A percentile compares a stretch with the other conserved stretches of the same genome.
Conservation (phyloP, 805 yeast species). For the baker's yeast (Saccharomyces cerevisiae) region DNA sequence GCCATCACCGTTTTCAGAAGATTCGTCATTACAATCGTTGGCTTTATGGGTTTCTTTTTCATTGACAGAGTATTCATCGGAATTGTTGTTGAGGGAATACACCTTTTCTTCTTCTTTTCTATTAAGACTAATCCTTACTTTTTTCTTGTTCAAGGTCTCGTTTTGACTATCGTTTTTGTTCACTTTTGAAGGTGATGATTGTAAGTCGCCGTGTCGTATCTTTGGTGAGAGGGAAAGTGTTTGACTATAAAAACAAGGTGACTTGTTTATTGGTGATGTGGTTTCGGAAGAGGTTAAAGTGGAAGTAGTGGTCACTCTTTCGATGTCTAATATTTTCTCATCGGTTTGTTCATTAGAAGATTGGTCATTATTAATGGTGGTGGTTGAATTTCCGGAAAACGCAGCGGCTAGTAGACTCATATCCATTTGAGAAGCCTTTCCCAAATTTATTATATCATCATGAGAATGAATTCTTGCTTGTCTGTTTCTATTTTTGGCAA, state of each 20-base stretch:
- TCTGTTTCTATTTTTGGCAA: conserved; percentile 19
- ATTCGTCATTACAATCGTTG: background rate
- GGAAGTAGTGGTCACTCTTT: background rate
- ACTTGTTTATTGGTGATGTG: background rate
- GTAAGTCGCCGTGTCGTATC: conserved; percentile 1
- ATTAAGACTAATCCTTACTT: background rate
- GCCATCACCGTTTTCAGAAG: conserved; percentile 4
- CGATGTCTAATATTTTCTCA: background rate
- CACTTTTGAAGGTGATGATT: background rate
- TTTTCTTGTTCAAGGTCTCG: background rate
- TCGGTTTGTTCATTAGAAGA: background rate
- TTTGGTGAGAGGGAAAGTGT: background rate
- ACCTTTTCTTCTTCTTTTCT: background rate
- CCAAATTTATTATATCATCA: conserved; percentile 20
- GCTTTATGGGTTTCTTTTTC: background rate
- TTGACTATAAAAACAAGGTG: background rate
- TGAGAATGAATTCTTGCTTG: conserved; percentile 26
- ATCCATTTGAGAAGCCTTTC: conserved; percentile 6
- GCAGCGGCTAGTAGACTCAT: background rate
- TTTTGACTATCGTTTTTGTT: background rate
- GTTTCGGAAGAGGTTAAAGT: background rate
- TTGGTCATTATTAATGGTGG: background rate
- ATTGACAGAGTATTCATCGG: background rate
- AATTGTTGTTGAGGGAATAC: background rate
- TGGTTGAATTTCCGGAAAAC: background rate